Base-by-base conservation (phyloP, 306 rosid species). In the Rubus idaeus region DNA sequence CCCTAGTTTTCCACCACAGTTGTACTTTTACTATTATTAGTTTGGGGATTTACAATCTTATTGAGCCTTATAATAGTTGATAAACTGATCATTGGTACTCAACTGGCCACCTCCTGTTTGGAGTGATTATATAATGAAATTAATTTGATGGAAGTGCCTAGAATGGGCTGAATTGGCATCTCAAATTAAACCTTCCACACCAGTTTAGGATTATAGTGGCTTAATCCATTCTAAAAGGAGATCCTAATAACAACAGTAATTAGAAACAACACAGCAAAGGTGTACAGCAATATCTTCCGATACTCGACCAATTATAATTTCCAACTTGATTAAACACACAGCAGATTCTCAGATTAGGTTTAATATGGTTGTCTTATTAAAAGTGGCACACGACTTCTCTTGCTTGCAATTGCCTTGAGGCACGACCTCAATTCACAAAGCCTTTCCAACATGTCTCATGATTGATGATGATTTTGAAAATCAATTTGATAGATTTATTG, bases 1-100 rank as follows among this genome's bases (percentile, higher is more conserved):
- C 18, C 58, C 81, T 75, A 52, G 51, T 68, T 73, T 64, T n/a
- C 41, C 56, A 6, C 67, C 62, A 66, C 41, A 75, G 71, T 56
- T 55, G 63, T 0, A 45, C 26, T 52, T 71, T 41, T 55, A 55
- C 3, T 37, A 52, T 70, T 17, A 35, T 49, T 40, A 47, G 16
- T 23, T 40, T 12, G 42, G 73, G 73, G 41, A 18, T 49, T 11
- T 26, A 10, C 18, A 13, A 6, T 50, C 42, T 58, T 50, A 51
- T 68, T 64, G 76, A 62, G 67, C 61, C 63, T 13, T 66, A 30
- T 17, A 74, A 39, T 80, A 6, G 35, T 56, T 64, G 20, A 8
- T 61, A 26, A 1, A 8, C 20, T 21, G 41, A 46, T 46, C 45
- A 57, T 16, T 69, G 23, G 40, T 37, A 41, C 46, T 45, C 37